These are phyloP conservation scores for Populus hybrid DNA, from an alignment of 441 rosid species.

Conservation along the genomic window DNA sequence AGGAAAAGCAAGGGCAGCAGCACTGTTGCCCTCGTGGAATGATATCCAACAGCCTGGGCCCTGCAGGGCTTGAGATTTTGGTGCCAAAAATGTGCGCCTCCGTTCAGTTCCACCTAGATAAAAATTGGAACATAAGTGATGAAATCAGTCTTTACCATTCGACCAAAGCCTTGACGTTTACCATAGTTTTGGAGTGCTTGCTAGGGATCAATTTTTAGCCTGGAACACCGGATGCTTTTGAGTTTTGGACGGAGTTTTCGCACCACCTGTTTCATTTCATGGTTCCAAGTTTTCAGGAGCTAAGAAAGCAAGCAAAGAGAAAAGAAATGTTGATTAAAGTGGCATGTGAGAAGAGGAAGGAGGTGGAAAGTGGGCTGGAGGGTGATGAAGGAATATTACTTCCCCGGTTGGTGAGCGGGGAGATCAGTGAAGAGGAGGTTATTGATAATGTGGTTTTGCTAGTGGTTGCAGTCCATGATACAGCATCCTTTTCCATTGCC, in stretches of 20 bases:
- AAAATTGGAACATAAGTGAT: slow-evolving; percentile 45
- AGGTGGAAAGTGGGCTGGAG: slow-evolving; percentile 31
- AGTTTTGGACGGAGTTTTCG: slow-evolving; percentile 65
- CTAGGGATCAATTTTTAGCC: slow-evolving; percentile 48
- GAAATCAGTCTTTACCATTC: slow-evolving; percentile 47
- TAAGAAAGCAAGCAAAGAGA: slow-evolving; percentile 54
- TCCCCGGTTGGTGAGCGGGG: slow-evolving; percentile 38
- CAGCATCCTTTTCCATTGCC: slow-evolving; percentile 69
- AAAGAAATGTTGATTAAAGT: slow-evolving; percentile 31
- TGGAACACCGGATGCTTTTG: slow-evolving; percentile 43
- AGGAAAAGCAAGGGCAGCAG: slow-evolving; percentile 40
- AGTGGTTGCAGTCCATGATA: slow-evolving; percentile 75
- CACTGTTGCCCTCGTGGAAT: slow-evolving; percentile 36
- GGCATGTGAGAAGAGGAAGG: slow-evolving; percentile 45
- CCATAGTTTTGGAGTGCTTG: slow-evolving; percentile 57
- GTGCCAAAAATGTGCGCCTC: slow-evolving; percentile 46
- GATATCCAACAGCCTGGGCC: slow-evolving; percentile 39
- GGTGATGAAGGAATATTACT: slow-evolving; percentile 32
- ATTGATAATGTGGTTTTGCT: slow-evolving; percentile 58
- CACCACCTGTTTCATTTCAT: slow-evolving; percentile 45
- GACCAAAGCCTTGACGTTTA: slow-evolving; percentile 47
- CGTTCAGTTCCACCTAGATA: slow-evolving; percentile 40
- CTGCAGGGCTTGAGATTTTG: slow-evolving; percentile 37
- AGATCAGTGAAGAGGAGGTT: slow-evolving; percentile 55
- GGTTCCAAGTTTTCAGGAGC: slow-evolving; percentile 49